Conservation (phyloP, 148 eudicot species). For the Chenopodium suecicum region DNA sequence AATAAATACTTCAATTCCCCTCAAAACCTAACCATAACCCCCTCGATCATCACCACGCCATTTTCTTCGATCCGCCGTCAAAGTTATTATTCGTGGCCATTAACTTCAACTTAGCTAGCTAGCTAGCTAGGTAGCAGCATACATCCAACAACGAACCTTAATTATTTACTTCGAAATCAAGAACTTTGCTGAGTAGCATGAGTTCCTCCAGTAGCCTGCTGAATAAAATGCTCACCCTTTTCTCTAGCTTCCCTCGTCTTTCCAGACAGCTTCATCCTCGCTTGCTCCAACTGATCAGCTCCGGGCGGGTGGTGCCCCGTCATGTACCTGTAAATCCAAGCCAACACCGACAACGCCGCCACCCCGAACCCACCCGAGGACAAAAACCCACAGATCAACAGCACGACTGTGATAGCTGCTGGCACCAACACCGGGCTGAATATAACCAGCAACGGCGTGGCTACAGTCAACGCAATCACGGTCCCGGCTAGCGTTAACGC, state of each 20-base stretch:
- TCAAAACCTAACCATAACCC: background rate
- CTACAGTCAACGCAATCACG: conserved; percentile 43
- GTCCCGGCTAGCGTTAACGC: conserved; percentile 50
- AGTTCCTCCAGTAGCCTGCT: conserved; percentile 8
- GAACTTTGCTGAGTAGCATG: background rate
- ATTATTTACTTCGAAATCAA: background rate
- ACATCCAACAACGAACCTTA: no score
- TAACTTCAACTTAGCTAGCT: no score
- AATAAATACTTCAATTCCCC: background rate
- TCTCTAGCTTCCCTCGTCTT: conserved; percentile 61
- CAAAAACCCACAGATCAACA: conserved; percentile 43
- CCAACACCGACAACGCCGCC: conserved; percentile 50
- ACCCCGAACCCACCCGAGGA: conserved; percentile 65
- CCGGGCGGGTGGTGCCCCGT: conserved; percentile 57
- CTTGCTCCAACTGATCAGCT: conserved; percentile 50
- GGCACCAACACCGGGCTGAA: conserved; percentile 71
- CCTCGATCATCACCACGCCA: no score
- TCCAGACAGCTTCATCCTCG: conserved; percentile 40
- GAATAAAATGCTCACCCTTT: conserved; percentile 43
- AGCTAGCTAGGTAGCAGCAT: no score
- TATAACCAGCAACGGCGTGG: conserved; percentile 53
- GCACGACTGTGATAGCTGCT: conserved; percentile 39
- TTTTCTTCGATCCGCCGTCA: background rate
- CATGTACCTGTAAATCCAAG: conserved; percentile 68
- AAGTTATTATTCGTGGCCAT: background rate